phyloP scores from a whole-genome alignment of 345 rosid genomes.

The Luvunga scandens region DNA sequence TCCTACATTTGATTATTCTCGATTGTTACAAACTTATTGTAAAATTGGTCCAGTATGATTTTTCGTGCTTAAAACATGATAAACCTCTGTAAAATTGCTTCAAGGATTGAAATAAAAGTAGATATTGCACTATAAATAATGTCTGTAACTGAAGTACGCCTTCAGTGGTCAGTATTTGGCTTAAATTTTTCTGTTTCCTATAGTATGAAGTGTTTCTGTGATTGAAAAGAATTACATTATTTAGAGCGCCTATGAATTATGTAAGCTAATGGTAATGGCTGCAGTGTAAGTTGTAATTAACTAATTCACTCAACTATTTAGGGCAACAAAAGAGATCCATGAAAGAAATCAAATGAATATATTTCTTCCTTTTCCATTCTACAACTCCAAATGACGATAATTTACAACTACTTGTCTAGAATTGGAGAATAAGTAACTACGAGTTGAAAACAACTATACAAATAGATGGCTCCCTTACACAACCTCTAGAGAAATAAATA shows the following conservation, averaged over 20 bases:
- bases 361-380: background rate
- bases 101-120: background rate
- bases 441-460: constrained; percentile 10
- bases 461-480: constrained; percentile 2
- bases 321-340: too few species aligned
- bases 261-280: too few species aligned
- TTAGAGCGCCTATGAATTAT: background rate
- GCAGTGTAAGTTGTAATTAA: too few species aligned
- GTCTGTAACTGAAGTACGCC: background rate
- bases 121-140: background rate
- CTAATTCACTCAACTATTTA: too few species aligned
- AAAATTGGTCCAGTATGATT: background rate
- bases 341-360: background rate
- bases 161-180: background rate
- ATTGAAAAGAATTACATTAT: background rate
- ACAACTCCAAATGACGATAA: background rate
- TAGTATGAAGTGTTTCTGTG: background rate
- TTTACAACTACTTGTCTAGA: constrained; percentile 6
- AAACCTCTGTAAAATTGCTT: background rate
- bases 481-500: constrained; percentile 1
- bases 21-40: background rate
- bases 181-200: background rate
- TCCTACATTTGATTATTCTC: background rate
- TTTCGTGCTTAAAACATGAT: background rate
- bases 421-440: background rate